phyloP scores from a whole-genome alignment of 1,284 basidiomycete genomes.

The Somion occarium region DNA sequence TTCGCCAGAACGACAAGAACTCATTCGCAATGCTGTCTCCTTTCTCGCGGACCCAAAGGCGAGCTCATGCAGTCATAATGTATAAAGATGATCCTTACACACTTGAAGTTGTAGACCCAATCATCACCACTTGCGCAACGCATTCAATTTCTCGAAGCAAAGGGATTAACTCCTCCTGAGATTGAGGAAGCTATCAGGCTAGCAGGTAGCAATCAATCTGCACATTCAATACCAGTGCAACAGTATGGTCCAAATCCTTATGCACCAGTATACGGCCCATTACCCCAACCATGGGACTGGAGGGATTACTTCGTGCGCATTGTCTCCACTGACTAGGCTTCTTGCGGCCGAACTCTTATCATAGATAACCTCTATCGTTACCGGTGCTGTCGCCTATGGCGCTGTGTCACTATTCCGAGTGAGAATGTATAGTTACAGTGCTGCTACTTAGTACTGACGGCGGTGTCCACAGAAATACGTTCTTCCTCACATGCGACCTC shows the following conservation, averaged over 20 bases:
- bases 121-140: conserved; percentile 79
- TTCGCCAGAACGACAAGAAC: conserved; percentile 59
- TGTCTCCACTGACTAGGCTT: not conserved
- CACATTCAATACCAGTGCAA: conserved; percentile 20
- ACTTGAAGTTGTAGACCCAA: conserved; percentile 45
- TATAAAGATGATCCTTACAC: conserved; percentile 5
- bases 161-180: conserved; percentile 81
- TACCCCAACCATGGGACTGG: conserved; percentile 76
- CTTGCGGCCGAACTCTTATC: not conserved
- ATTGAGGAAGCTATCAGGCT: conserved; percentile 85
- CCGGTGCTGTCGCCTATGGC: conserved; percentile 87
- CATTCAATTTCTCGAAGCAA: conserved; percentile 91
- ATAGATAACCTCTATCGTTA: conserved; percentile 94
- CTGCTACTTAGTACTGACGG: not conserved
- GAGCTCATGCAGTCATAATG: conserved; percentile 12
- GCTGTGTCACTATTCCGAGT: conserved; percentile 84
- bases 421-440: conserved; percentile 21
- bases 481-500: conserved; percentile 88
- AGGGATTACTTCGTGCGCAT: conserved; percentile 87
- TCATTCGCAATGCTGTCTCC: conserved; percentile 74
- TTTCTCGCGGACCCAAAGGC: conserved; percentile 80
- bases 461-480: conserved; percentile 88
- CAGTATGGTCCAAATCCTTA: conserved; percentile 42
- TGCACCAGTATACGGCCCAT: conserved; percentile 28
- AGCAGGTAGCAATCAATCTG: conserved; percentile 35